A percentile compares a stretch with the other conserved stretches of the same genome.
These are phyloP conservation scores for Austropuccinia psidii DNA, from an alignment of 1,284 basidiomycete genomes.

Conservation along the genomic window DNA sequence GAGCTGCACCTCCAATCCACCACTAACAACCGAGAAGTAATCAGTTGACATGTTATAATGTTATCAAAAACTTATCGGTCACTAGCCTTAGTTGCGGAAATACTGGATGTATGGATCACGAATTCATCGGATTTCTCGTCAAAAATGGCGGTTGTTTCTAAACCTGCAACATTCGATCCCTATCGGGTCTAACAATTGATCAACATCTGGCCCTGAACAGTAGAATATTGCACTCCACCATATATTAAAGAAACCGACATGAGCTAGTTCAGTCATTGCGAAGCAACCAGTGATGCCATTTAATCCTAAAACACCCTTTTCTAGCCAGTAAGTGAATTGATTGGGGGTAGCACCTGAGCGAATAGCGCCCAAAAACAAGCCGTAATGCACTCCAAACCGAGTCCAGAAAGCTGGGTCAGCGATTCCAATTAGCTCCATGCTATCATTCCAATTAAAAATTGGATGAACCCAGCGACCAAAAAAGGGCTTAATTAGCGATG, in stretches of 20 bases:
- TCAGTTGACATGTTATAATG: not conserved
- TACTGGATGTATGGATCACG: constrained; percentile 54
- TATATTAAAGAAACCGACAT: constrained; percentile 32
- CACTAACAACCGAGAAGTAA: constrained; percentile 42
- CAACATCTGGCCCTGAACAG: constrained; percentile 10
- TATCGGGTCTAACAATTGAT: constrained; percentile 46
- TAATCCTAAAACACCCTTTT: constrained; percentile 53
- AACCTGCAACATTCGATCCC: constrained; percentile 55
- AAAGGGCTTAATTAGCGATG: not conserved
- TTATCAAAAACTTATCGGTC: not conserved
- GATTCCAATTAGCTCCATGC: constrained; percentile 44
- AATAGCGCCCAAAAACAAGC: constrained; percentile 52
- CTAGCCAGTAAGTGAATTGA: constrained; percentile 54
- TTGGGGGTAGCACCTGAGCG: constrained; percentile 49
- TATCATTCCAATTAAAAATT: not conserved
- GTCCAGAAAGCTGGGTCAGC: constrained; percentile 56
- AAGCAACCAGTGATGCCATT: constrained; percentile 57
- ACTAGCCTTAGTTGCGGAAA: constrained; percentile 51
- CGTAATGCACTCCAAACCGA: constrained; percentile 54
- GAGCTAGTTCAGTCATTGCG: constrained; percentile 53
- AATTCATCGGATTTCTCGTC: constrained; percentile 55
- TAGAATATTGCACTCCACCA: not conserved
- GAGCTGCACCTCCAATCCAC: constrained; percentile 57
- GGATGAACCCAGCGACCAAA: not conserved
- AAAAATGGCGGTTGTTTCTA: constrained; percentile 57